Percentiles rank a stretch among this genome's conserved stretches.
phyloP scores from a whole-genome alignment of 2,329 filamentous ascomycete species.

The Arachnopeziza araneosa region DNA sequence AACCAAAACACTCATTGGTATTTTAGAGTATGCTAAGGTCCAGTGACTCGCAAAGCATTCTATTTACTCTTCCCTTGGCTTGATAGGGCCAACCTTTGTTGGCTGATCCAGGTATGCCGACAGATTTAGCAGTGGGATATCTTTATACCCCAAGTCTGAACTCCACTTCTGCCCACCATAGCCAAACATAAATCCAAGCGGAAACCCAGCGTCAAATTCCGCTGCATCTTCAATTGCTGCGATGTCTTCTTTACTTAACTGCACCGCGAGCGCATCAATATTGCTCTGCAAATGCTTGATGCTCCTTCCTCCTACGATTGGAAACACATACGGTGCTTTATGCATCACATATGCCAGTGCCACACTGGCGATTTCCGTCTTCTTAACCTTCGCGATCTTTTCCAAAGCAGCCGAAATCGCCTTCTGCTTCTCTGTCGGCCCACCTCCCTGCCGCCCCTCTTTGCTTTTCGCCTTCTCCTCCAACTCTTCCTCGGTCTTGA shows the following conservation, averaged over 20 bases:
- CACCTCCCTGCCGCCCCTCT: slow-evolving; percentile 19
- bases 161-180: neutral
- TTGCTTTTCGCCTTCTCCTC: slow-evolving; percentile 37
- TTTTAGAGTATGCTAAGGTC: no score
- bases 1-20: no score
- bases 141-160: neutral
- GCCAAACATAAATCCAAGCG: neutral
- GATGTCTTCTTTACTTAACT: neutral
- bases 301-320: neutral
- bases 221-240: neutral
- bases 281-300: neutral
- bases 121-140: neutral
- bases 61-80: neutral
- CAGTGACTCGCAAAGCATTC: no score
- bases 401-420: slow-evolving; percentile 19
- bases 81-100: neutral
- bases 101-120: neutral
- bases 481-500: no score
- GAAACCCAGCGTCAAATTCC: neutral
- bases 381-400: slow-evolving; percentile 28
- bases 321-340: neutral
- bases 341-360: neutral
- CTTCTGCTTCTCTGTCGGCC: neutral
- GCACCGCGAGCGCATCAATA: neutral
- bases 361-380: slow-evolving; percentile 32